Percentiles rank a stretch among this genome's conserved stretches.
These are phyloP conservation scores for Metarhizium brunneum DNA, from an alignment of 2,329 filamentous ascomycete genomes.

Conservation along the genomic window DNA sequence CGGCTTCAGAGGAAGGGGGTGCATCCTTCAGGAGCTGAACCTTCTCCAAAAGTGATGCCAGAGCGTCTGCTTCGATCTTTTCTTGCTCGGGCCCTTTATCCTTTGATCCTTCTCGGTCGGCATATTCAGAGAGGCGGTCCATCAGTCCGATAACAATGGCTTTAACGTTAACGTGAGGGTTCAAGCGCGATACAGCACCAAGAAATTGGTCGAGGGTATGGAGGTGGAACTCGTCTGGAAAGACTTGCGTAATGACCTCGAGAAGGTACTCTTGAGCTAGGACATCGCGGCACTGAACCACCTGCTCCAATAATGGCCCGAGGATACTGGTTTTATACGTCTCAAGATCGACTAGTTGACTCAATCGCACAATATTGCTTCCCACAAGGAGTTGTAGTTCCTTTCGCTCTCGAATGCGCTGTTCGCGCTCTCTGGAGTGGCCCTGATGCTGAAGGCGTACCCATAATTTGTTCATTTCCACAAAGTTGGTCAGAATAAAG, in stretches of 20 bases:
- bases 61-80: conserved; percentile 76
- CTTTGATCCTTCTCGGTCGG: conserved; percentile 73
- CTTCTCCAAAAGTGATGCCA: conserved; percentile 68
- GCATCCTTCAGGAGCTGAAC: conserved; percentile 57
- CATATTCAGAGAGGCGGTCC: conserved; percentile 91
- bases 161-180: conserved; percentile 96
- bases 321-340: conserved; percentile 88
- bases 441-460: conserved; percentile 95
- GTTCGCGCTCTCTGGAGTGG: conserved; percentile 87
- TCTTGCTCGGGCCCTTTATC: conserved; percentile 62
- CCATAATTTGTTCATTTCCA: conserved; percentile 99
- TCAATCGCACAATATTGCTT: conserved; percentile 90
- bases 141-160: conserved; percentile 96
- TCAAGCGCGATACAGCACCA: conserved; percentile 82
- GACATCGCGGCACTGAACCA: conserved; percentile 95
- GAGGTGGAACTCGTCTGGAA: conserved; percentile 96
- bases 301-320: conserved; percentile 83
- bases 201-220: conserved; percentile 94
- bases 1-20: conserved; percentile 8
- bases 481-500: conserved; percentile 96
- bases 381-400: conserved; percentile 93
- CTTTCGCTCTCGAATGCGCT: conserved; percentile 86
- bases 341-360: conserved; percentile 90
- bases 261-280: conserved; percentile 94
- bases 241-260: conserved; percentile 97